Percentiles rank a stretch among this genome's conserved stretches.
Evolutionary conservation across 768 basidiomycete genomes (phyloP).

Genomic region (Lactifluus hygrophoroides): DNA sequence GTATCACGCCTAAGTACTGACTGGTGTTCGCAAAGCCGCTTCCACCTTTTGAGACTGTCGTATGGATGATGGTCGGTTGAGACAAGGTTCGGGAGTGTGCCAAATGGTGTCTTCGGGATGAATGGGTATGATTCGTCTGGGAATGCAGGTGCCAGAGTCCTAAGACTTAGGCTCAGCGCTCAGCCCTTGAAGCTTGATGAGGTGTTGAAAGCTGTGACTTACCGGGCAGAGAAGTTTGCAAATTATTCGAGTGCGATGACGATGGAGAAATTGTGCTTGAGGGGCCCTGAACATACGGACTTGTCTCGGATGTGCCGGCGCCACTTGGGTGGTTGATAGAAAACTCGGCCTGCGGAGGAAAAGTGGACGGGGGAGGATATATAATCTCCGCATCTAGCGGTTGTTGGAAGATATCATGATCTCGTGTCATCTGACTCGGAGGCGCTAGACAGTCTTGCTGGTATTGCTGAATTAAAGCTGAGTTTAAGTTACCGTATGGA

Average conservation of each 20-base stretch:
- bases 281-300: neutral
- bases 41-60: neutral
- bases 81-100: neutral
- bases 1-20: neutral
- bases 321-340: neutral
- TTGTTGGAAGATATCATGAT: neutral
- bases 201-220: neutral
- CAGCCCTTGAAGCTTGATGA: neutral
- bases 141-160: neutral
- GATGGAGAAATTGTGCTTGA: neutral
- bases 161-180: neutral
- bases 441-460: neutral
- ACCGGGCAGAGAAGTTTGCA: neutral
- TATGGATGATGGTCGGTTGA: neutral
- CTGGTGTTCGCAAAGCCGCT: neutral
- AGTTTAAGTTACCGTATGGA: neutral
- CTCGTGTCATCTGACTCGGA: neutral
- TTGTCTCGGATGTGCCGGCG: neutral
- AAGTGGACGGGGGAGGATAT: neutral
- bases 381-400: conserved; percentile 5
- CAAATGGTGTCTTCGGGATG: neutral
- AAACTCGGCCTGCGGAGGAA: neutral
- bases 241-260: neutral
- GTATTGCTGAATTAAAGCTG: neutral
- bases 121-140: neutral